Conservation (phyloP, 2,329 filamentous ascomycete genomes). For the Fusarium succisae region DNA sequence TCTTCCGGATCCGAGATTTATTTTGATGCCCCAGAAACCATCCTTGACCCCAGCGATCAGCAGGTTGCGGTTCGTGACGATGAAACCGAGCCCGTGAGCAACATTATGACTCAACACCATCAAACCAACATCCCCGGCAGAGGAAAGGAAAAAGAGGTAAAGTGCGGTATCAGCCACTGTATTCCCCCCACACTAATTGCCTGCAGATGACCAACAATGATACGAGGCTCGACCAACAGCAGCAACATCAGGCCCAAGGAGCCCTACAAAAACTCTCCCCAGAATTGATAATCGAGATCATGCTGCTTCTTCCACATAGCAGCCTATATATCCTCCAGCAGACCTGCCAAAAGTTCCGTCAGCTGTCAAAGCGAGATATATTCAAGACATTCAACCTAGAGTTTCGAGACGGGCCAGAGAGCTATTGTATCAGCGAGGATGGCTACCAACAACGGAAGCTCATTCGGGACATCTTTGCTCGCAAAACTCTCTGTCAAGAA, state of each 20-base stretch:
- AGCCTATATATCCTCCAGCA: constrained; percentile 3
- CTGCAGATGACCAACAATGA: not conserved
- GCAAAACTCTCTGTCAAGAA: not conserved
- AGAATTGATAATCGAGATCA: constrained; percentile 10
- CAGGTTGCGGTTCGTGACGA: not conserved
- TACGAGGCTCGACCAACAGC: not conserved
- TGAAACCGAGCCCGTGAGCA: not conserved
- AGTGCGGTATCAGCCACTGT: too few species aligned
- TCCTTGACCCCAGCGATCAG: not conserved
- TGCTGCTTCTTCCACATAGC: not conserved
- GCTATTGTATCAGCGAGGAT: not conserved
- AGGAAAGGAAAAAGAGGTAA: not conserved
- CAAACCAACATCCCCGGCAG: not conserved
- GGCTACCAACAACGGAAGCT: not conserved
- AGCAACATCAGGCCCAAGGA: not conserved
- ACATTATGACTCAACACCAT: not conserved
- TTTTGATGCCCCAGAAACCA: not conserved
- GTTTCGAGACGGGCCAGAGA: not conserved
- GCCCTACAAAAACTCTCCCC: not conserved
- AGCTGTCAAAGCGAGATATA: not conserved
- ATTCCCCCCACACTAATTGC: not conserved
- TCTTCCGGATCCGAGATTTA: not conserved
- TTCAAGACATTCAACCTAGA: constrained; percentile 4
- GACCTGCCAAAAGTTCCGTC: not conserved
- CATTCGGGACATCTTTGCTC: not conserved